Evolutionary conservation across 2,329 filamentous ascomycete species (phyloP), one percentile per base, ranked within the genome.

Genomic region (Talaromyces sp.): DNA sequence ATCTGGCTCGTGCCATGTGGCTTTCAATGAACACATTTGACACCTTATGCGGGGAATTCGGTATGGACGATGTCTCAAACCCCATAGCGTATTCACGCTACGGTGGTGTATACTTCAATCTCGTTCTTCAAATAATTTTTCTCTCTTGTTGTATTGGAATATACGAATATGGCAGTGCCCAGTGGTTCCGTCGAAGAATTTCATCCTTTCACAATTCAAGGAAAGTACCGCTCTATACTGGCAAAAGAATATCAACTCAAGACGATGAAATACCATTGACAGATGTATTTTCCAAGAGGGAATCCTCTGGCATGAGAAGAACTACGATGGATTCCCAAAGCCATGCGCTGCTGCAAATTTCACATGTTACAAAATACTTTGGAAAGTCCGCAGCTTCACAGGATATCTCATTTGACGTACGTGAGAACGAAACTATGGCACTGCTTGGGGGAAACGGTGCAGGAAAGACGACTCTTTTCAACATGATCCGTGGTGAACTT

Each of bases 401-500:
- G 67, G 90, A 96, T 68, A 85, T 96, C 49, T 91, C 89, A 0
- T 96, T 97, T 69, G 88, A 89, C 19, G 88, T 97, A 33, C 84
- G 85, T 17, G 86, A 85, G 55, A 89, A 90, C 56, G 89, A 96
- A 72, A 90, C 96, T 0, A 96, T 96, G 75, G 92, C 92, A 0
- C 82, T 97, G 0, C 83, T 98, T 0, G 93, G 93, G 0, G 92
- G 93, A 17, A 96, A 96, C 70, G 92, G 93, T 27, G 93, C 93
- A 1, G 93, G 93, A 61, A 97, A 97, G 70, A 92, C 88, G 0
- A 96, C 92, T 0, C 96, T 90, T 0, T 96, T 97, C 67, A 91
- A 88, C 1, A 80, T 96, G 51, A 92, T 98, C 66, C 86, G 93
- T 64, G 93, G 93, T n/a, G 93, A 97, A 69, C 83, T 93, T 30